Percentiles rank a stretch among this genome's conserved stretches.
Evolutionary conservation across 495 filamentous ascomycete genomes (phyloP).

Genomic region (Penicillium canescens): DNA sequence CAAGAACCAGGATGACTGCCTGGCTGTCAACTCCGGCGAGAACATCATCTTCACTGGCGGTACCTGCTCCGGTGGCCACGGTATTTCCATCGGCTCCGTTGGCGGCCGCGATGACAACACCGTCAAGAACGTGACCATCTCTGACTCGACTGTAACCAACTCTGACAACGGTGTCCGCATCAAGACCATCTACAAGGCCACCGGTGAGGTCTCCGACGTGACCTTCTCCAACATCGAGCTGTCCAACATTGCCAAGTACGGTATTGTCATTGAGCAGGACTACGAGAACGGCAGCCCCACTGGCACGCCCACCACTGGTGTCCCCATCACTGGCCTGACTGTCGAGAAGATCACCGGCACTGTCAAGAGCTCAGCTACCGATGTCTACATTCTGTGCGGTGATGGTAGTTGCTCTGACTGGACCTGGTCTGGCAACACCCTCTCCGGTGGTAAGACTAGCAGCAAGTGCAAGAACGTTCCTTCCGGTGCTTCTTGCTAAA

Average conservation of each 20-base stretch:
- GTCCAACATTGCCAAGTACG: slow-evolving; percentile 58
- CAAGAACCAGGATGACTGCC: slow-evolving; percentile 64
- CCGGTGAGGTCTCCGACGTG: slow-evolving; percentile 56
- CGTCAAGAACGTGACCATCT: slow-evolving; percentile 56
- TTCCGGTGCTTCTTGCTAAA: slow-evolving; percentile 41
- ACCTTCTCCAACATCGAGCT: slow-evolving; percentile 63
- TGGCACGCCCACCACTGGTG: slow-evolving; percentile 60
- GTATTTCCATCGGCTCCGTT: slow-evolving; percentile 69
- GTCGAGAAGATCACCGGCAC: slow-evolving; percentile 53
- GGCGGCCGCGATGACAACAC: slow-evolving; percentile 62
- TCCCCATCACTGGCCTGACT: slow-evolving; percentile 61
- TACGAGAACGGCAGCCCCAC: slow-evolving; percentile 64
- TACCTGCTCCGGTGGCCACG: slow-evolving; percentile 61
- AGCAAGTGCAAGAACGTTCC: slow-evolving; percentile 44
- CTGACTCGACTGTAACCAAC: slow-evolving; percentile 50
- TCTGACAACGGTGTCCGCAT: slow-evolving; percentile 62
- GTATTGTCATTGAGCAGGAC: slow-evolving; percentile 69
- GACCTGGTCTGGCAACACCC: slow-evolving; percentile 46
- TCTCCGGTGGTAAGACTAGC: slow-evolving; percentile 51
- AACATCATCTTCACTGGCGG: slow-evolving; percentile 57
- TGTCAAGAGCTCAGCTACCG: slow-evolving; percentile 41
- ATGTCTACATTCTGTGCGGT: slow-evolving; percentile 58
- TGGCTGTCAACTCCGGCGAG: slow-evolving; percentile 61
- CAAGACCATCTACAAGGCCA: slow-evolving; percentile 61
- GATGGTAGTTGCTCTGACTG: slow-evolving; percentile 44